Percentiles rank a stretch among this genome's conserved stretches.
These are phyloP conservation scores for Pisolithus microcarpus DNA, from an alignment of 768 basidiomycete species.

Conservation along the genomic window DNA sequence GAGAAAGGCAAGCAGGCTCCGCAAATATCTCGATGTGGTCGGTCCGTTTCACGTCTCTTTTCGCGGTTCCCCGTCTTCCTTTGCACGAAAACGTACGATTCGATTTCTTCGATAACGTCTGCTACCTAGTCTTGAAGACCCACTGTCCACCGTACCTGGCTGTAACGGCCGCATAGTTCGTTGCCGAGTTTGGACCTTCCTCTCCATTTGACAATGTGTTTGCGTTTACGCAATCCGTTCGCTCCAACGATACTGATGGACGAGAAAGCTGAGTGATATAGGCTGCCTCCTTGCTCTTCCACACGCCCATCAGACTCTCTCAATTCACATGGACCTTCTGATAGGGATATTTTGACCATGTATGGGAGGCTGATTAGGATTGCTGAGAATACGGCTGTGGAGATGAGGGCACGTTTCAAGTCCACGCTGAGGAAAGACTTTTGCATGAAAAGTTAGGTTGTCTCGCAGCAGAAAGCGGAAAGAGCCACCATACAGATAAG, in stretches of 20 bases:
- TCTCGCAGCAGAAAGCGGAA: too few species aligned
- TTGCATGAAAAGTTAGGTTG: background rate
- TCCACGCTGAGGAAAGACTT: background rate
- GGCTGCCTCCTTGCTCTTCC: constrained; percentile 50
- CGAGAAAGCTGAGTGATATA: constrained; percentile 42
- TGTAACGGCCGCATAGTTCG: constrained; percentile 38
- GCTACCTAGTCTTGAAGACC: constrained; percentile 65
- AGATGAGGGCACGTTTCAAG: background rate
- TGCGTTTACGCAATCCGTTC: too few species aligned
- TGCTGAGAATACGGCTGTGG: background rate
- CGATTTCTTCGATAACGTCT: constrained; percentile 15
- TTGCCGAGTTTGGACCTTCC: constrained; percentile 38
- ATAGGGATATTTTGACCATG: constrained; percentile 7
- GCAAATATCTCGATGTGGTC: constrained; percentile 55
- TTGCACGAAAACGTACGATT: background rate
- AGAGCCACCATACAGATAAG: too few species aligned
- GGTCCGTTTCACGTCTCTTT: constrained; percentile 12
- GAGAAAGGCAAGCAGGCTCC: constrained; percentile 45
- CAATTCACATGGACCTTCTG: constrained; percentile 17
- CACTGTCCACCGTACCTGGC: constrained; percentile 51
- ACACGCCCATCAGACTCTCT: constrained; percentile 18
- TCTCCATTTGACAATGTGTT: background rate
- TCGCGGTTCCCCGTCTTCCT: background rate
- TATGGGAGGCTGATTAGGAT: background rate
- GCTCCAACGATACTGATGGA: constrained; percentile 24